A percentile compares a stretch with the other conserved stretches of the same genome.
Conservation (phyloP, 129 eudicot species). For the Centella asiatica region DNA sequence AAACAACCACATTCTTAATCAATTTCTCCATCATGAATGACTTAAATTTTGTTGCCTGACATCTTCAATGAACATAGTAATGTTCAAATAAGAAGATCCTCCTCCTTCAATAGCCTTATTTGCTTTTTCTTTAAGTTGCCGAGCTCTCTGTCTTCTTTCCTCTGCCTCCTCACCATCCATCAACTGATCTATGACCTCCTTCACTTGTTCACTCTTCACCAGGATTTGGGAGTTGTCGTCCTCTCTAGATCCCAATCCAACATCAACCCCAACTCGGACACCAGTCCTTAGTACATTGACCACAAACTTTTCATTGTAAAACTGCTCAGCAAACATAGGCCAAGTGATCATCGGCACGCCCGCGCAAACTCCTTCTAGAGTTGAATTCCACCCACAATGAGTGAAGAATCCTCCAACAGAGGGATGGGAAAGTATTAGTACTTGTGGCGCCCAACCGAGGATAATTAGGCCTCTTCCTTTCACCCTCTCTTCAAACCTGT, state of each 20-base stretch:
- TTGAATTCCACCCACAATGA: slow-evolving; percentile 33
- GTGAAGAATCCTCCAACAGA: slow-evolving; percentile 34
- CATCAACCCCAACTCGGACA: slow-evolving; percentile 38
- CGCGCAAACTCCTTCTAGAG: slow-evolving; percentile 24
- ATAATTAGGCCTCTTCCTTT: slow-evolving; percentile 39
- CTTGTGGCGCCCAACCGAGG: slow-evolving; percentile 57
- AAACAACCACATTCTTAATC: too few relatives aligned
- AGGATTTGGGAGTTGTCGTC: slow-evolving; percentile 18
- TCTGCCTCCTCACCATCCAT: slow-evolving; percentile 26
- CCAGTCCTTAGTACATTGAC: slow-evolving; percentile 38
- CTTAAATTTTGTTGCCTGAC: background rate
- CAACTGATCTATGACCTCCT: slow-evolving; percentile 24
- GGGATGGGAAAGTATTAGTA: slow-evolving; percentile 39
- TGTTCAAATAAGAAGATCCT: slow-evolving; percentile 43
- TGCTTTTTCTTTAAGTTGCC: slow-evolving; percentile 30
- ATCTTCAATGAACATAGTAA: slow-evolving; percentile 36
- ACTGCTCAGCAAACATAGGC: slow-evolving; percentile 40
- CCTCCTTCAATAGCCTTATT: slow-evolving; percentile 40
- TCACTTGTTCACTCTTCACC: slow-evolving; percentile 31
- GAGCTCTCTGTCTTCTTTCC: slow-evolving; percentile 30
- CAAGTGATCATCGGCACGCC: slow-evolving; percentile 27
- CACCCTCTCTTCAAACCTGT: slow-evolving; percentile 34
- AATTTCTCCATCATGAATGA: background rate
- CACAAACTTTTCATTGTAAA: slow-evolving; percentile 45
- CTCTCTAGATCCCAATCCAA: slow-evolving; percentile 25